Base-by-base conservation (phyloP, 768 basidiomycete species). In the Lactifluus rugatus region DNA sequence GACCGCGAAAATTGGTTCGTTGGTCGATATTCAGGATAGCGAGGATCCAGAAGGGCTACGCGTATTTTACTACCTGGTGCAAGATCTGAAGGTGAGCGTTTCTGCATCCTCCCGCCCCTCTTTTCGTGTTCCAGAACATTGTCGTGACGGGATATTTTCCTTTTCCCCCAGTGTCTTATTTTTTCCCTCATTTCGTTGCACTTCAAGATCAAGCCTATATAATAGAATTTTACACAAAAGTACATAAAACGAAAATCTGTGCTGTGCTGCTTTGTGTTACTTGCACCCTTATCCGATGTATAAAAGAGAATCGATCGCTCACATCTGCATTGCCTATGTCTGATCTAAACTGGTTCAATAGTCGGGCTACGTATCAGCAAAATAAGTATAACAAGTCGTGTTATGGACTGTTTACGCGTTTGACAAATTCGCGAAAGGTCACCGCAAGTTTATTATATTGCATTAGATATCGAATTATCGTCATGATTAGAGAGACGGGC, bases 121-220 rank as follows among this genome's bases (percentile, higher is more conserved):
- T 17, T 11, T 23, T 17, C 11, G 19, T 17, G 36, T 51, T 11
- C n/a, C n/a, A n/a, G n/a, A n/a, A n/a, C n/a, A n/a, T n/a, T n/a
- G n/a, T n/a, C 26, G 19, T 34, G 8, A 9, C 17, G 32, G 60
- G 31, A 50, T 13, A n/a, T 46, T 11, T 21, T 49, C 2, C 6
- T 23, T 48, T 2, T n/a, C 31, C 25, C 31, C 6, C 66, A 99
- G 95, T 97, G 94, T 74, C 81, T 97, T 60, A 94, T 99, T 65
- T 96, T 98, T 72, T 97, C 96, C 9, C 81, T 99, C 61, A 98
- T 99, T 70, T 92, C 93, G 2, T 82, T 99, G 37, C 95, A 99
- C 78, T 98, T 99, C 87, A 98, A 98, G 77, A 98, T 99, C 80
- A 98, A 99, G 79, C 96, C 96, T 16, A 97, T 93, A 66, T 93